Evolutionary conservation across 805 yeast species (phyloP).

Genomic region (Saccharomycopsis olivae): DNA sequence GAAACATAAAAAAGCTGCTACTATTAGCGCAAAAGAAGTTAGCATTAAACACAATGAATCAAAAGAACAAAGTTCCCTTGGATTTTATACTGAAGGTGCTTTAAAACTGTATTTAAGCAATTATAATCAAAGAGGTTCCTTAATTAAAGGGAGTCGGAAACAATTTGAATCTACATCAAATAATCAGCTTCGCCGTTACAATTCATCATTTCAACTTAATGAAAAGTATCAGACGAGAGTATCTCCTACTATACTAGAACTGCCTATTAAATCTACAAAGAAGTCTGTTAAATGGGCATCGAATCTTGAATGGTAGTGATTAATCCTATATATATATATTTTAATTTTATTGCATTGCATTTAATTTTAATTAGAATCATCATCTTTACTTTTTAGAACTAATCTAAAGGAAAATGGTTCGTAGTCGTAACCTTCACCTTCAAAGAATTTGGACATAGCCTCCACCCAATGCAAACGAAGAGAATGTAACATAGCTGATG

Average conservation of each 20-base stretch:
- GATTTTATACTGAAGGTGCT: conserved; percentile 12
- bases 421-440: conserved; percentile 90
- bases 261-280: neutral
- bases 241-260: neutral
- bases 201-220: conserved; percentile 5
- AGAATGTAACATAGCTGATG: conserved; percentile 98
- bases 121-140: neutral
- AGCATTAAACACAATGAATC: neutral
- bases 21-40: conserved; percentile 13
- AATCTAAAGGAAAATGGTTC: conserved; percentile 70
- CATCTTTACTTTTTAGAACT: conserved; percentile 17
- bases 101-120: conserved; percentile 2
- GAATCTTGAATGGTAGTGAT: conserved; percentile 17
- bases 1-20: conserved; percentile 16
- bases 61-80: neutral
- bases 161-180: neutral
- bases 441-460: conserved; percentile 95
- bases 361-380: neutral
- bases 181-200: conserved; percentile 5
- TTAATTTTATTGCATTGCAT: neutral
- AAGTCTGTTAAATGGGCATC: conserved; percentile 17
- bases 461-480: conserved; percentile 99
- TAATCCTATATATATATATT: neutral
- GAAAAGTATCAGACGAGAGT: no score
- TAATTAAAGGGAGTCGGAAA: neutral